Conservation (phyloP, 192 early-diverging fungal genomes). For the Coemansia reversa region DNA sequence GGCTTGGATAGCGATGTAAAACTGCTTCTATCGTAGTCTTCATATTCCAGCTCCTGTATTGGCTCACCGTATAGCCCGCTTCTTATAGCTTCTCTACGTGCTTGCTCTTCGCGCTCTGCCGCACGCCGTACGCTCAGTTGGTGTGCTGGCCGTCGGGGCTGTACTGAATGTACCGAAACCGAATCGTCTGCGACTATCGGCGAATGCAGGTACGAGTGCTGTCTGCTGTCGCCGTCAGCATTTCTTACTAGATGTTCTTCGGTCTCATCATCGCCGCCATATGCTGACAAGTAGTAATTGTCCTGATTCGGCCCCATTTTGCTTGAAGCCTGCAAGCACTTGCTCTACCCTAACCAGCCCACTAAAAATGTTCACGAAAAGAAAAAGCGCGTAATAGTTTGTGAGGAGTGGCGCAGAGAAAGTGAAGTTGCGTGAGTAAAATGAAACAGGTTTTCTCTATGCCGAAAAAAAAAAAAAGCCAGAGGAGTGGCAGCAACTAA, state of each 20-base stretch:
- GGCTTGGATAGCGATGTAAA: slow-evolving; percentile 40
- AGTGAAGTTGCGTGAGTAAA: too few relatives aligned
- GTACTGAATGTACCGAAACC: slow-evolving; percentile 31
- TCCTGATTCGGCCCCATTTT: slow-evolving; percentile 22
- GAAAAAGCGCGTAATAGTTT: neutral
- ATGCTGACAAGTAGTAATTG: slow-evolving; percentile 35
- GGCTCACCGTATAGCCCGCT: slow-evolving; percentile 33
- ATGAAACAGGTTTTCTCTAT: too few relatives aligned
- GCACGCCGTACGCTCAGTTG: slow-evolving; percentile 44
- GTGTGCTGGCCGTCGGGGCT: slow-evolving; percentile 38
- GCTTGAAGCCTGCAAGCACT: neutral
- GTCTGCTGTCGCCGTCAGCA: slow-evolving; percentile 18
- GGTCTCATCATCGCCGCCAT: slow-evolving; percentile 43
- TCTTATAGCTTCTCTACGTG: slow-evolving; percentile 15
- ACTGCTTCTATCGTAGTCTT: slow-evolving; percentile 30
- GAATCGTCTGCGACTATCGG: slow-evolving; percentile 48
- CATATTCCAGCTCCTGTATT: slow-evolving; percentile 27
- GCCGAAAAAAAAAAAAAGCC: too few relatives aligned
- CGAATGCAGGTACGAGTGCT: slow-evolving; percentile 47
- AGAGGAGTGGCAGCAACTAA: too few relatives aligned
- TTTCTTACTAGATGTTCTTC: slow-evolving; percentile 31
- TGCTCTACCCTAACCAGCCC: neutral
- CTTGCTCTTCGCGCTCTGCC: slow-evolving; percentile 33
- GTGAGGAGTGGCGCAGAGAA: too few relatives aligned
- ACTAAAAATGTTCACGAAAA: neutral